Conservation (phyloP, 2,329 filamentous ascomycete species). For the Xylariaceae sp. region DNA sequence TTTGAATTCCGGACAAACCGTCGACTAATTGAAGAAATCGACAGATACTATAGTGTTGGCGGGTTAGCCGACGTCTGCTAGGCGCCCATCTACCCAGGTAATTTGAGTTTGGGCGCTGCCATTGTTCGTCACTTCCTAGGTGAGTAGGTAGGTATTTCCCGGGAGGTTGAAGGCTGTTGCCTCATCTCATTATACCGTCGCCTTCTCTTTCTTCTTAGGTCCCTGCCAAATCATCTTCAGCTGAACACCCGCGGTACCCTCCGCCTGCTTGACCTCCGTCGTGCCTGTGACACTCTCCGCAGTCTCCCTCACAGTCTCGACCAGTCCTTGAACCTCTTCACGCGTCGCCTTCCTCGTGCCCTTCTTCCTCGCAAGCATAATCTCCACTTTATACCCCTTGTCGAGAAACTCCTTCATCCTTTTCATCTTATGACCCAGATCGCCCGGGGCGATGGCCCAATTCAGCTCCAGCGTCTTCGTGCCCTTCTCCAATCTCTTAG, state of each 20-base stretch:
- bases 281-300: slow-evolving; percentile 28
- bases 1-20: no score
- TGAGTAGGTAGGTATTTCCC: no score
- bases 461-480: slow-evolving; percentile 82
- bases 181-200: no score
- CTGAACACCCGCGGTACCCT: slow-evolving; percentile 1
- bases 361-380: slow-evolving; percentile 66
- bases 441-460: slow-evolving; percentile 77
- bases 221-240: neutral
- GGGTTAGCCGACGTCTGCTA: no score
- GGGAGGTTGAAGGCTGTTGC: no score
- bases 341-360: slow-evolving; percentile 54
- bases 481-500: slow-evolving; percentile 35
- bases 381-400: slow-evolving; percentile 72
- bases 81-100: no score
- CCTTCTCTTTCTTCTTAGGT: no score
- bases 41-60: no score
- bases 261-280: slow-evolving; percentile 5
- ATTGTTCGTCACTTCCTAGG: no score
- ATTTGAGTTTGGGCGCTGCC: no score
- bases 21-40: no score
- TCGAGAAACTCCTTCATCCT: slow-evolving; percentile 65
- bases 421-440: slow-evolving; percentile 68
- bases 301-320: slow-evolving; percentile 45
- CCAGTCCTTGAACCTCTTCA: slow-evolving; percentile 58